These are phyloP conservation scores for Anethum foeniculum DNA, from an alignment of 140 eudicot species.

Conservation along the genomic window DNA sequence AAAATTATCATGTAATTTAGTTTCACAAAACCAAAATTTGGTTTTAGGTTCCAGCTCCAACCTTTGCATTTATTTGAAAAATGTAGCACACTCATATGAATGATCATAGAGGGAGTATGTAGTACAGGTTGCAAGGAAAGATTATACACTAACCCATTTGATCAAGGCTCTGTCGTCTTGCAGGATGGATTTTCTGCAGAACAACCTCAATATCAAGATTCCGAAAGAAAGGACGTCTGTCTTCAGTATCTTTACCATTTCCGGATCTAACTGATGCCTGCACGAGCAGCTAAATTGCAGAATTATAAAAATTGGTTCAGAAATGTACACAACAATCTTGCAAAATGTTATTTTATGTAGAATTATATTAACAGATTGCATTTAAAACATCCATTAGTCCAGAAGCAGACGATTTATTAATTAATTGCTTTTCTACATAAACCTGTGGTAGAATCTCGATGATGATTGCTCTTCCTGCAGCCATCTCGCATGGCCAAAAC, in stretches of 20 bases:
- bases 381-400: not conserved
- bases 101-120: not conserved
- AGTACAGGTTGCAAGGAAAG: not conserved
- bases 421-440: not conserved
- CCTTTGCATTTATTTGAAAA: not conserved
- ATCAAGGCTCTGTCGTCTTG: conserved; percentile 23
- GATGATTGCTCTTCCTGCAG: conserved; percentile 25
- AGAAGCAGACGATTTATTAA: not conserved
- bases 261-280: conserved; percentile 27
- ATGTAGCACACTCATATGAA: not conserved
- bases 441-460: conserved; percentile 27
- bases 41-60: not conserved
- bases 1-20: not conserved
- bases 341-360: not conserved
- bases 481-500: conserved; percentile 43
- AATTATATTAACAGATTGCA: not conserved
- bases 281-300: conserved; percentile 22
- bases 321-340: not conserved
- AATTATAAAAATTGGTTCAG: not conserved
- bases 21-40: not conserved
- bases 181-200: conserved; percentile 37
- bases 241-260: conserved; percentile 20
- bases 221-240: conserved; percentile 40
- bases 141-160: conserved; percentile 33
- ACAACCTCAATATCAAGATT: conserved; percentile 37